These are phyloP conservation scores for Phellopilus nigrolimitatus DNA, from an alignment of 1,284 basidiomycete genomes.

Conservation along the genomic window DNA sequence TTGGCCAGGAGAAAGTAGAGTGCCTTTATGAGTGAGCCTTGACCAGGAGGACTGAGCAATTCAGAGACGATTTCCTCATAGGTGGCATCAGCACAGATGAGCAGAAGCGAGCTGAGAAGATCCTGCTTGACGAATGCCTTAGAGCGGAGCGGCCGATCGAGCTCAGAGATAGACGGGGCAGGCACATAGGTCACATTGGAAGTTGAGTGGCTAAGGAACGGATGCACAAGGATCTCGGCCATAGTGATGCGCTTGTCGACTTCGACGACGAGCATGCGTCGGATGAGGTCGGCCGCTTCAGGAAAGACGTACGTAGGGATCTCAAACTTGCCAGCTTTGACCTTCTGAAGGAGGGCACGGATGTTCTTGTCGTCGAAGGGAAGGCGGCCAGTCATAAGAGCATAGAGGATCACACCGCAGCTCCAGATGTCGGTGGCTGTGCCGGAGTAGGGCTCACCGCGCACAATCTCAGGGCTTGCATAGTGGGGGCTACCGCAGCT, in stretches of 20 bases:
- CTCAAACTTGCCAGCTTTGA: constrained; percentile 83
- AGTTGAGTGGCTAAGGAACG: constrained; percentile 63
- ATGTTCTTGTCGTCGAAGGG: constrained; percentile 91
- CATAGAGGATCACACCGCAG: constrained; percentile 87
- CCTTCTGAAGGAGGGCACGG: constrained; percentile 80
- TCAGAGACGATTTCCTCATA: constrained; percentile 56
- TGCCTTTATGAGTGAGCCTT: constrained; percentile 83
- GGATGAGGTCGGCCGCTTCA: constrained; percentile 70
- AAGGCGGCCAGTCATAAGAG: constrained; percentile 81
- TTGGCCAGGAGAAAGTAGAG: constrained; percentile 86
- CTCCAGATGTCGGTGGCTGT: constrained; percentile 94
- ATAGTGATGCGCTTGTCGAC: constrained; percentile 85
- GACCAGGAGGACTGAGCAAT: constrained; percentile 56
- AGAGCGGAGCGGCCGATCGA: constrained; percentile 64
- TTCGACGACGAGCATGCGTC: constrained; percentile 89
- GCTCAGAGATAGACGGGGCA: constrained; percentile 60
- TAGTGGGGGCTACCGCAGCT: constrained; percentile 98
- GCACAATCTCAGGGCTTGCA: constrained; percentile 96
- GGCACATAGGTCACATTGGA: constrained; percentile 52
- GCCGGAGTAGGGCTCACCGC: constrained; percentile 90
- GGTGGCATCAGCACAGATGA: constrained; percentile 79
- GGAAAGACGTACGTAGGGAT: constrained; percentile 74
- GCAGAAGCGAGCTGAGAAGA: constrained; percentile 81
- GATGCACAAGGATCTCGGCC: constrained; percentile 82
- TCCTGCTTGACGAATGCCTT: constrained; percentile 79